Evolutionary conservation across 1,284 basidiomycete genomes (phyloP), one percentile per base, ranked within the genome.

Genomic region (Farysia itapuensis): DNA sequence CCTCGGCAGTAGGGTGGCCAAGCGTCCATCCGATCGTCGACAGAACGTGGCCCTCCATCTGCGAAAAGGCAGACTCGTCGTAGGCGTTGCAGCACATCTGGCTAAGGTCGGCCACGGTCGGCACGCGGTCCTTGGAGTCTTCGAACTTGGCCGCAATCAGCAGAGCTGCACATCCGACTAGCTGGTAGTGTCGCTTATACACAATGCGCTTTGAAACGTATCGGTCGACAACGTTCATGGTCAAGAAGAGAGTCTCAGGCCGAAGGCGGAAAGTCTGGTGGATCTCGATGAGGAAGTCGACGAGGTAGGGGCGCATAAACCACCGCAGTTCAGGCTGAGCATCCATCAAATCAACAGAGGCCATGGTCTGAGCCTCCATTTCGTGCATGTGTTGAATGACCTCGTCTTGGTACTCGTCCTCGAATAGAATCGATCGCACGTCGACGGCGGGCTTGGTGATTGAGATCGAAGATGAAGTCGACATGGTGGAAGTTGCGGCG

Each of bases 81-180:
- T 97, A 96, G 1, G 90, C 89, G 67, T 90, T 87, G 70, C 87
- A 89, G 79, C 93, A 98, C 79, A 96, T 92, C 73, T 91, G 87
- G 43, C 86, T 86, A 46, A 99, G 85, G 67, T 98, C 94, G 71
- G 88, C 85, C 7, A 97, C 89, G 2, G 90, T 89, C 9, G 95
- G 95, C 2, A 98, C 92, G 52, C 91, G 89, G 77, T 98, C 94
- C 80, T 99, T 98, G 31, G 93, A 88, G 75, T 99, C 95, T 79
- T 99, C 95, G 72, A 95, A 99, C 80, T 99, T 99, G 70, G 95
- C 89, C 5, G 95, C 95, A 68, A 98, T 97, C 91, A 94, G 94
- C 4, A 99, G 83, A 16, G 95, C 92, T 12, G 94, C 90, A 73
- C 95, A 98, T 24, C 95, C 95, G 41, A 98, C 94, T 39, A 99